A percentile compares a stretch with the other conserved stretches of the same genome.
Conservation (phyloP, 495 filamentous ascomycete species). For the Hypoxylon subgilvum region DNA sequence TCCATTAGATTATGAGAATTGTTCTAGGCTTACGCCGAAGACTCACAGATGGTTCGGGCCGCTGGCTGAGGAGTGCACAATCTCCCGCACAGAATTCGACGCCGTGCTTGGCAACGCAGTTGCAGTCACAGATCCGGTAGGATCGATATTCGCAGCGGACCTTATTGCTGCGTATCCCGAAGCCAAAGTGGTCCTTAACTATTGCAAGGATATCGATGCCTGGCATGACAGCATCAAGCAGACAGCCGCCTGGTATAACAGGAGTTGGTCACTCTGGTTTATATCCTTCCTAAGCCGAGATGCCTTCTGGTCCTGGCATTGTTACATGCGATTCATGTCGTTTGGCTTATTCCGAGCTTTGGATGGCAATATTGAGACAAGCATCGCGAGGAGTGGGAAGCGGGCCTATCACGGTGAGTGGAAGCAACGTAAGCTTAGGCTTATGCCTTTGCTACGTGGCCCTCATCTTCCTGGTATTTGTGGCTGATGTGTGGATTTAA, state of each 20-base stretch:
- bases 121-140: constrained; percentile 66
- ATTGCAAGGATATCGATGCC: constrained; percentile 51
- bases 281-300: constrained; percentile 11
- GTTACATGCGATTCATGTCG: constrained; percentile 15
- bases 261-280: neutral
- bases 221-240: constrained; percentile 39
- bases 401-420: constrained; percentile 32
- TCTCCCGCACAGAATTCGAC: constrained; percentile 65
- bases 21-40: neutral
- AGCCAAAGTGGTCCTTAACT: constrained; percentile 67
- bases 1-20: neutral
- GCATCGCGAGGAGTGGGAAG: constrained; percentile 27
- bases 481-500: neutral
- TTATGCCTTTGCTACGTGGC: too few species aligned
- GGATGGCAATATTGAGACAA: constrained; percentile 12
- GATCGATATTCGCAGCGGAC: constrained; percentile 65
- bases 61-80: constrained; percentile 36
- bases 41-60: constrained; percentile 4
- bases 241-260: neutral
- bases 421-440: neutral
- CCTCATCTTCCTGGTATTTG: too few species aligned
- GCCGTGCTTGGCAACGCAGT: constrained; percentile 64
- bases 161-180: constrained; percentile 60
- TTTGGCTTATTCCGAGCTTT: constrained; percentile 26
- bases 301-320: constrained; percentile 27